These are phyloP conservation scores for Lipomyces sp. DNA, from an alignment of 805 yeast genomes.

Conservation along the genomic window DNA sequence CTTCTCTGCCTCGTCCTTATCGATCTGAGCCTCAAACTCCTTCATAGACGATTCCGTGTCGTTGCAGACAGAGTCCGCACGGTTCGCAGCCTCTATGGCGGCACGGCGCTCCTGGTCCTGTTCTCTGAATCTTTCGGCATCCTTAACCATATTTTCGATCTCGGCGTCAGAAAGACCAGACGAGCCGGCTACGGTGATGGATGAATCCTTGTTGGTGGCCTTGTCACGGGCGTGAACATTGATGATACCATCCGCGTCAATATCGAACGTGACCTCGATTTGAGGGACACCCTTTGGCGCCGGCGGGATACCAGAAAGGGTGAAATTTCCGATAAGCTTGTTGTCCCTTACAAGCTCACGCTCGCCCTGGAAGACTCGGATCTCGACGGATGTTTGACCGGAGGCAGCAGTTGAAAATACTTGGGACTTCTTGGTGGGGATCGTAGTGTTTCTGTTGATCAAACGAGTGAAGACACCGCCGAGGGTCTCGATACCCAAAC, in stretches of 20 bases:
- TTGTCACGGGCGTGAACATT: conserved; percentile 93
- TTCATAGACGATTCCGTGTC: conserved; percentile 87
- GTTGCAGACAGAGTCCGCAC: conserved; percentile 77
- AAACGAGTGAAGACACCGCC: conserved; percentile 96
- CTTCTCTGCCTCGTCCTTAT: conserved; percentile 60
- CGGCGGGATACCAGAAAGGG: conserved; percentile 92
- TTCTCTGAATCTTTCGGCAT: conserved; percentile 86
- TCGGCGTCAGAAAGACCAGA: conserved; percentile 90
- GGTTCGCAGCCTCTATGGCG: conserved; percentile 83
- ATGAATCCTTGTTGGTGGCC: conserved; percentile 90
- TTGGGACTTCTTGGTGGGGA: conserved; percentile 96
- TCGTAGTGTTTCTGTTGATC: conserved; percentile 91
- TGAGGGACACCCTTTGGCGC: conserved; percentile 95
- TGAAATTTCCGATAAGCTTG: conserved; percentile 96
- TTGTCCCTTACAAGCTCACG: conserved; percentile 97
- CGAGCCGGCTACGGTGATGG: conserved; percentile 95
- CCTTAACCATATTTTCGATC: conserved; percentile 88
- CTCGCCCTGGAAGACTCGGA: conserved; percentile 99
- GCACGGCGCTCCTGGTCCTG: conserved; percentile 86
- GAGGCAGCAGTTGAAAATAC: conserved; percentile 95
- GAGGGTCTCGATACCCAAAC: conserved; percentile 95
- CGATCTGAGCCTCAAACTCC: conserved; percentile 73
- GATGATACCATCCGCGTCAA: conserved; percentile 96
- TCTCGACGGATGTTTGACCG: conserved; percentile 95
- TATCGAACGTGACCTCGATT: conserved; percentile 92